Conservation (phyloP, 208 protist species). For the Acanthamoeba culbertsoni region DNA sequence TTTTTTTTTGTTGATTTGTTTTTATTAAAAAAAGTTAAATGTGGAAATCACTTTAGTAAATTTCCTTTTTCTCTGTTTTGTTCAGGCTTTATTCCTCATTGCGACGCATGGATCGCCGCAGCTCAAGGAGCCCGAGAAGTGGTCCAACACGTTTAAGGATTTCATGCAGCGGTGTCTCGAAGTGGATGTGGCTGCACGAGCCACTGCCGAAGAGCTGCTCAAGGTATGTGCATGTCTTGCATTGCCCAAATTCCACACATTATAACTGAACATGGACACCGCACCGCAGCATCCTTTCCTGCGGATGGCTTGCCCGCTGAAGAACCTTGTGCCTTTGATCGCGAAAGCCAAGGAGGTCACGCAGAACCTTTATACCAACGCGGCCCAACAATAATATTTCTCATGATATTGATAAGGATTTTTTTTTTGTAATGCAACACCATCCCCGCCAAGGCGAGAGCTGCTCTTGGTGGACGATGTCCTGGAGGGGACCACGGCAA, state of each 20-base stretch:
- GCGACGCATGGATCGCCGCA: conserved; percentile 46
- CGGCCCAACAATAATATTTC: too few relatives aligned
- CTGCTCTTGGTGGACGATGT: too few relatives aligned
- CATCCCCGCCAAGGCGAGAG: too few relatives aligned
- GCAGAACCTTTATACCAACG: background rate
- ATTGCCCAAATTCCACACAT: background rate
- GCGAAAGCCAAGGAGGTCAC: conserved; percentile 37
- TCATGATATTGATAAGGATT: too few relatives aligned
- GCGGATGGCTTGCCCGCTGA: conserved; percentile 2
- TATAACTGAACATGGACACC: background rate
- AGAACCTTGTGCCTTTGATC: background rate
- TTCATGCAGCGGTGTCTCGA: conserved; percentile 31
- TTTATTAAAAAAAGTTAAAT: background rate
- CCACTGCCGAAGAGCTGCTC: conserved; percentile 35
- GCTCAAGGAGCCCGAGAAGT: conserved; percentile 55
- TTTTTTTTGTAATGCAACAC: too few relatives aligned
- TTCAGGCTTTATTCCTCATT: conserved; percentile 52
- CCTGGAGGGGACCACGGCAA: too few relatives aligned
- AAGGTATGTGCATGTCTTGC: background rate
- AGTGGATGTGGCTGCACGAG: background rate
- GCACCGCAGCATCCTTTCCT: background rate
- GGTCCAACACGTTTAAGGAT: conserved; percentile 29
- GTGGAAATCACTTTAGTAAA: background rate
- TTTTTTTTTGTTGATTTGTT: background rate
- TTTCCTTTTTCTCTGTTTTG: background rate